Percentiles rank a stretch among this genome's conserved stretches.
phyloP scores from a whole-genome alignment of 208 protist species.

The Crithidia thermophila region DNA sequence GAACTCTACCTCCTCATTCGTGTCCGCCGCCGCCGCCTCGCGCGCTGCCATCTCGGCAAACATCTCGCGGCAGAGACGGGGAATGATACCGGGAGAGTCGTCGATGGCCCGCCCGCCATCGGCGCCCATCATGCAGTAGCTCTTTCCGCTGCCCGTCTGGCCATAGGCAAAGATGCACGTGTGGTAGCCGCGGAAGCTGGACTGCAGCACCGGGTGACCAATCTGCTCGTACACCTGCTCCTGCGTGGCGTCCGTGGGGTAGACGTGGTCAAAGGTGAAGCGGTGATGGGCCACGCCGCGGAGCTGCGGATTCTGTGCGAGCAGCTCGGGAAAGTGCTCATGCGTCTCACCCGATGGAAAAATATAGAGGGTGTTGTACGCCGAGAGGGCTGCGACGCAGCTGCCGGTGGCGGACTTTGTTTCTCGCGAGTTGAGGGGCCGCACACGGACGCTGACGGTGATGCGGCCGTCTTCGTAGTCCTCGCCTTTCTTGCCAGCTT shows the following conservation, averaged over 20 bases:
- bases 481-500: not conserved
- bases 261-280: constrained; percentile 87
- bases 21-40: constrained; percentile 12
- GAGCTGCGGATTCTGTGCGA: constrained; percentile 15
- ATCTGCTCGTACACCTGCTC: constrained; percentile 88
- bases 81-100: constrained; percentile 82
- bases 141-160: constrained; percentile 91
- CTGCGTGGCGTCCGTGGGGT: constrained; percentile 60
- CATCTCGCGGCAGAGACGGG: constrained; percentile 69
- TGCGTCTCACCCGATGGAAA: constrained; percentile 17
- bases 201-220: constrained; percentile 79
- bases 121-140: constrained; percentile 90
- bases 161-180: constrained; percentile 94
- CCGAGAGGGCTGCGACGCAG: constrained; percentile 41
- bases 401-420: constrained; percentile 19
- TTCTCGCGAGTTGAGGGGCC: constrained; percentile 69
- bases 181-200: constrained; percentile 89
- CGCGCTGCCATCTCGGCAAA: constrained; percentile 56
- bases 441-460: constrained; percentile 78
- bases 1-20: constrained; percentile 50
- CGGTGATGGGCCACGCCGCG: constrained; percentile 26
- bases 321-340: constrained; percentile 9
- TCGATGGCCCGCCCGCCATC: constrained; percentile 58
- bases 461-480: constrained; percentile 68
- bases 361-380: constrained; percentile 58